phyloP scores from a whole-genome alignment of 805 yeast species.

The Candida pseudoglaebosa region DNA sequence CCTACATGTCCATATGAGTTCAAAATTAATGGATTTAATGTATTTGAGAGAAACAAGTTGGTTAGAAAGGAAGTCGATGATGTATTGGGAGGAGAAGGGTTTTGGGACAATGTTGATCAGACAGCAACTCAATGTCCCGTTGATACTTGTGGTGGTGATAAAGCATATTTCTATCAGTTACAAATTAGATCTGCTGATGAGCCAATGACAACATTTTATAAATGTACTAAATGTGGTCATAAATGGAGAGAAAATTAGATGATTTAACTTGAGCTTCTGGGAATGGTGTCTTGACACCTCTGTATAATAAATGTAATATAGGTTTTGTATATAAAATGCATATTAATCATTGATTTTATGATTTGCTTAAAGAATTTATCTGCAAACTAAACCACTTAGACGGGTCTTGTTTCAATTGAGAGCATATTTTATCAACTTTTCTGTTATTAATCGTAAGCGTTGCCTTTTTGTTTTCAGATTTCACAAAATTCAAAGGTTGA shows the following conservation, averaged over 20 bases:
- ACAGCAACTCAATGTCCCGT: slow-evolving; percentile 90
- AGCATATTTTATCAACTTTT: slow-evolving; percentile 5
- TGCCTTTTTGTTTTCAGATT: not conserved
- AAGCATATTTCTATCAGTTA: slow-evolving; percentile 94
- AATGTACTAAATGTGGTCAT: slow-evolving; percentile 87
- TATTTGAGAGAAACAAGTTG: slow-evolving; percentile 79
- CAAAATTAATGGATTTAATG: slow-evolving; percentile 76
- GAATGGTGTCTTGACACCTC: not conserved
- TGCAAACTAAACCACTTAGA: slow-evolving; percentile 11
- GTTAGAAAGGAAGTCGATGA: slow-evolving; percentile 92
- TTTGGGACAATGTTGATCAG: slow-evolving; percentile 99
- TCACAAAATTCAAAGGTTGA: not conserved
- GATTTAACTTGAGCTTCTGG: not conserved
- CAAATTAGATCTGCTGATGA: slow-evolving; percentile 98
- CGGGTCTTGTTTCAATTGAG: slow-evolving; percentile 8
- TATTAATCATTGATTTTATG: not conserved
- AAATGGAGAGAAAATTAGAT: slow-evolving; percentile 93
- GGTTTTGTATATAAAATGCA: slow-evolving; percentile 3
- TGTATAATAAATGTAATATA: slow-evolving; percentile 2
- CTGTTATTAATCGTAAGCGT: not conserved
- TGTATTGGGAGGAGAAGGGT: slow-evolving; percentile 93
- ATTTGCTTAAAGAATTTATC: slow-evolving; percentile 7
- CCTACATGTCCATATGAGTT: slow-evolving; percentile 95
- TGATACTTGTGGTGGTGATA: slow-evolving; percentile 78
- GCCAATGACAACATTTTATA: slow-evolving; percentile 98